A percentile compares a stretch with the other conserved stretches of the same genome.
These are phyloP conservation scores for Scedosporium aurantiacum DNA, from an alignment of 2,329 filamentous ascomycete species.

Conservation along the genomic window DNA sequence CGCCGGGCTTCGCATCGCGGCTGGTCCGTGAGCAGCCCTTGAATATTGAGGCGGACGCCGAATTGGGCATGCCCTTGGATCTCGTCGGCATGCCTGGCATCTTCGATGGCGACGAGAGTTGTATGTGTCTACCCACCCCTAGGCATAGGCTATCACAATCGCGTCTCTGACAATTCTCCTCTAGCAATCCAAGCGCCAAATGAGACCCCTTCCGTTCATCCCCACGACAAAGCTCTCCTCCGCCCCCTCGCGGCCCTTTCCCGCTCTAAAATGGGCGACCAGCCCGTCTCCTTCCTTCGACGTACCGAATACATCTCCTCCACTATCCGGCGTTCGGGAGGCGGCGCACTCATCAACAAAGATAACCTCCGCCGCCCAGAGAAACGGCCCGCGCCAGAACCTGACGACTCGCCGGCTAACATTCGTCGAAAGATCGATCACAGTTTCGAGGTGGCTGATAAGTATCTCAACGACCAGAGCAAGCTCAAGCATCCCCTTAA, in stretches of 20 bases:
- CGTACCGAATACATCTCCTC: slow-evolving; percentile 90
- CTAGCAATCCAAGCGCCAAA: slow-evolving; percentile 73
- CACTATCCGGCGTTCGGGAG: slow-evolving; percentile 24
- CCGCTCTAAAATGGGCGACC: slow-evolving; percentile 66
- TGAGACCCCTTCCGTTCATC: slow-evolving; percentile 60
- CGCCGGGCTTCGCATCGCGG: slow-evolving; percentile 78
- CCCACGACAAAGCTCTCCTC: slow-evolving; percentile 74
- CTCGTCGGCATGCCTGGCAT: slow-evolving; percentile 89
- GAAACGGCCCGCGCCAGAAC: slow-evolving; percentile 44
- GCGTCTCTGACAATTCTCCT: neutral
- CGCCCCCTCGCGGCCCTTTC: slow-evolving; percentile 74
- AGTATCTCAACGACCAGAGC: slow-evolving; percentile 40
- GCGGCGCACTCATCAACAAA: slow-evolving; percentile 15
- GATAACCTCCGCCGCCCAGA: slow-evolving; percentile 14
- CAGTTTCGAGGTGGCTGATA: slow-evolving; percentile 44
- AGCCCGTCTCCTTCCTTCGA: slow-evolving; percentile 84
- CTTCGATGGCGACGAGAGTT: slow-evolving; percentile 89
- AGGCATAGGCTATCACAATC: neutral
- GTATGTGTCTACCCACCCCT: slow-evolving; percentile 38
- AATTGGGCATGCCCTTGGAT: slow-evolving; percentile 95
- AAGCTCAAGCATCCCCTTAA: slow-evolving; percentile 48
- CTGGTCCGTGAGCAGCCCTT: slow-evolving; percentile 84
- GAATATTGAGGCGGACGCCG: slow-evolving; percentile 94
- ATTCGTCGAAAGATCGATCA: slow-evolving; percentile 59
- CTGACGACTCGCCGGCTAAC: slow-evolving; percentile 51